Base-by-base conservation (phyloP, 305 asterid genomes). In the Ruellia speciosa region DNA sequence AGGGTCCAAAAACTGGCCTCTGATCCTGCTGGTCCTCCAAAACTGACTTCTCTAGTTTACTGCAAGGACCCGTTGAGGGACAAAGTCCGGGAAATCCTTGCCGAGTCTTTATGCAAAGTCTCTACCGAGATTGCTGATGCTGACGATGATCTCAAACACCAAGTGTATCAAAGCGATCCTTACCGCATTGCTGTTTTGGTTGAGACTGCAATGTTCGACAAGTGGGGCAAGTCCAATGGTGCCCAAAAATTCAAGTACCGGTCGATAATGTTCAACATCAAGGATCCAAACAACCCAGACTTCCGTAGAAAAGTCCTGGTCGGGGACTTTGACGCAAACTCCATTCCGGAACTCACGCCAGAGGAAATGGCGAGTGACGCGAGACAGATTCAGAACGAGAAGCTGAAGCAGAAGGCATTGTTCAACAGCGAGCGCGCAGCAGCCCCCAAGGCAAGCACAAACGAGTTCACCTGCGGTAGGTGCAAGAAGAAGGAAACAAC, bases 301-400 rank as follows among this genome's bases (percentile, higher is more conserved):
- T 92, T 88, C 43, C 72, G 98, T 9, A 72, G 98, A 59, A 85
- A 78, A 64, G 85, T 92, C 14, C 78, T 92, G 31, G 61, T 77
- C 0, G 95, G 96, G 15, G 78, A 80, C 16, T 66, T 80, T 39
- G 76, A 70, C 52, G 87, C 95, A 0, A 61, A 58, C 2, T 49
- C 45, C 7, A 39, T 92, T 58, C 69, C 70, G 0, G 78, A 82
- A 2, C 68, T 92, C 70, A 77, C 81, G 0, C 86, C 96, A 0
- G 95, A 84, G 17, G 80, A 92, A 24, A 92, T 88, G 99, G 99
- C 99, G 8, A 88, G 99, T 17, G 90, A 88, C 20, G 88, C 72
- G 48, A 78, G 96, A 52, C 80, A 86, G 69, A 34, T 40, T 51
- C 70, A 88, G 86, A 88, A 83, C 19, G 90, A 79, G 67, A 77